Evolutionary conservation across 225 moss, liverwort and hornwort genomes (phyloP), one percentile per base, ranked within the genome.

Genomic region (Physcomitrellopsis africana): DNA sequence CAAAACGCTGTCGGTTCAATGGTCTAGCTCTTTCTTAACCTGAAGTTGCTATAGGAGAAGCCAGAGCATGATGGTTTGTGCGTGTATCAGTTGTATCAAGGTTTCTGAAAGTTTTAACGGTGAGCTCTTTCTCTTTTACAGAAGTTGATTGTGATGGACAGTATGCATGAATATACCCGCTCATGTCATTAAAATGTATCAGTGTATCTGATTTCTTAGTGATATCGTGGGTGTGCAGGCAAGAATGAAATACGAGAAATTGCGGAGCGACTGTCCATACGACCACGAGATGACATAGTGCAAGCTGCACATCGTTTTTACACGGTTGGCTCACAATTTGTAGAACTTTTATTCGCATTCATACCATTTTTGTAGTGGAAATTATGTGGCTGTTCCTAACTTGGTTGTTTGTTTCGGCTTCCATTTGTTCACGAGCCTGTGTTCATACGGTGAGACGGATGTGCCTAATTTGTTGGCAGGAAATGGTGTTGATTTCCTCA

Each of bases 221-320:
- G 41, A 27, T 63, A 62, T 11, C 9, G 37, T 11, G 62, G 51
- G 56, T 67, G 62, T 78, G 70, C 77, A 97, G 97, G 99, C 69
- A 95, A 88, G 74, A 81, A 87, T 72, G 99, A 99, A 81, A 99
- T 99, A 44, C 83, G 92, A 78, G 90, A 93, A 73, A 95, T 99
- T 83, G 90, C 95, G 43, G 93, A 93, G 68, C 86, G 95, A 42
- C 87, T 99, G 54, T 81, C 86, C 43, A 93, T 99, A 56, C 84
- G 88, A 24, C 99, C 95, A 11, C 93, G 95, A 72, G 99, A 99
- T 42, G 99, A 99, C 73, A 77, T 85, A 23, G 92, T 92, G 26
- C 87, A 88, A 70, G 93, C 95, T 81, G 99, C 99, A n/a, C 99
- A 99, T 88, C 95, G 99, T 57, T 93, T 99, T 56, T 99, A 99